A percentile compares a stretch with the other conserved stretches of the same genome.
These are phyloP conservation scores for Solioccasus polychromus DNA, from an alignment of 768 basidiomycete species.

Conservation along the genomic window DNA sequence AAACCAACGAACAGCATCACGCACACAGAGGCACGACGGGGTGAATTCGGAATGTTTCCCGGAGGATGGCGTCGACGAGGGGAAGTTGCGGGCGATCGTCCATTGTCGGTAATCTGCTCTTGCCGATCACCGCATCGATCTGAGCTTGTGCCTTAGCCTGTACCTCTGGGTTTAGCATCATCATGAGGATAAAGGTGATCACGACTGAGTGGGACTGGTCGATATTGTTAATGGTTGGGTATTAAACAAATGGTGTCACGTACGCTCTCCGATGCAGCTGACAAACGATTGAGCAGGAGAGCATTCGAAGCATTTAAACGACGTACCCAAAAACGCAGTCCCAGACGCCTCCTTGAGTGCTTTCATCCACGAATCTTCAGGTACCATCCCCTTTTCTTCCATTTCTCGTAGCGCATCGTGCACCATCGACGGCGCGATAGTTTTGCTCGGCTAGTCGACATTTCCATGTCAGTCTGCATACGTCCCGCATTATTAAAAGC, in stretches of 20 bases:
- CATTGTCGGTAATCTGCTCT: neutral
- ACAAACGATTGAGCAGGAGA: neutral
- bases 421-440: neutral
- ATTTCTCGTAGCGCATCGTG: neutral
- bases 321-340: neutral
- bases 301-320: neutral
- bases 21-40: neutral
- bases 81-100: neutral
- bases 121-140: neutral
- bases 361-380: neutral
- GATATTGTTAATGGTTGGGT: neutral
- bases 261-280: neutral
- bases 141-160: neutral
- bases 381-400: neutral
- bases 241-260: neutral
- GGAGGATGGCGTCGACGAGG: neutral
- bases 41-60: neutral
- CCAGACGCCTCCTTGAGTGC: neutral
- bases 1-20: neutral
- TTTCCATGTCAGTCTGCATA: neutral
- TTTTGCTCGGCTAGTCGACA: neutral
- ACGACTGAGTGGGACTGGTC: neutral
- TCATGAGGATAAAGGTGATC: neutral
- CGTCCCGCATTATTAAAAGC: neutral
- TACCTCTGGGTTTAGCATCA: neutral